These are phyloP conservation scores for Suillus lakei DNA, from an alignment of 768 basidiomycete genomes.

Conservation along the genomic window DNA sequence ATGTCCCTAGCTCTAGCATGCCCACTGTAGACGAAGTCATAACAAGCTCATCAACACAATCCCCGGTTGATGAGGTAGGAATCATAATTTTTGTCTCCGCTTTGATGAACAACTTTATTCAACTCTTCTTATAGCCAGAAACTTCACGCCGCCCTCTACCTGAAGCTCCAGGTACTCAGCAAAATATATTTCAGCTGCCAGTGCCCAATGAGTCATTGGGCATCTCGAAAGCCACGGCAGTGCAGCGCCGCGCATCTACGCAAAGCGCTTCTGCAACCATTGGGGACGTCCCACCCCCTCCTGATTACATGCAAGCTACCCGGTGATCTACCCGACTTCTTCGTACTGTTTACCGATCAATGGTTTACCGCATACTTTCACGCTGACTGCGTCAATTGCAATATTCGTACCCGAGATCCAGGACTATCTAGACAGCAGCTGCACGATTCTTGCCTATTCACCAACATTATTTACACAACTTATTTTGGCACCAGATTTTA, in stretches of 20 bases:
- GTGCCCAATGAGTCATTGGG: constrained; percentile 7
- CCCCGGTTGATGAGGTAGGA: constrained; percentile 23
- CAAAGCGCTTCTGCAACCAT: constrained; percentile 18
- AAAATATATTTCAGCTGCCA: constrained; percentile 3
- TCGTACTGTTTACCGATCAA: background rate
- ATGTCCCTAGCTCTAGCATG: constrained; percentile 5
- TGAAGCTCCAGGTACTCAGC: constrained; percentile 21
- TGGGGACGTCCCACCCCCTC: constrained; percentile 26
- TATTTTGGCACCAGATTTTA: background rate
- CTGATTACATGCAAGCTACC: constrained; percentile 27
- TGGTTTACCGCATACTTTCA: background rate
- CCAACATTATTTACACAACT: background rate
- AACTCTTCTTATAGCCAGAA: constrained; percentile 11
- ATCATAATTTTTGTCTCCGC: background rate
- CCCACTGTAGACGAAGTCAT: constrained; percentile 11
- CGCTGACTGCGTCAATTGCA: too few relatives aligned
- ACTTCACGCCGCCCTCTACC: constrained; percentile 26
- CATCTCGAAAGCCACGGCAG: background rate
- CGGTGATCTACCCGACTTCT: background rate
- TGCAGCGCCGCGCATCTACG: constrained; percentile 7
- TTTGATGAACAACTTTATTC: background rate
- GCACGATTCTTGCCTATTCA: background rate
- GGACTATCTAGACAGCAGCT: background rate
- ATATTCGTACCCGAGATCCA: background rate
- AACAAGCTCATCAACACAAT: constrained; percentile 4